Evolutionary conservation across 129 eudicot genomes (phyloP).

Genomic region (Escallonia rubra): DNA sequence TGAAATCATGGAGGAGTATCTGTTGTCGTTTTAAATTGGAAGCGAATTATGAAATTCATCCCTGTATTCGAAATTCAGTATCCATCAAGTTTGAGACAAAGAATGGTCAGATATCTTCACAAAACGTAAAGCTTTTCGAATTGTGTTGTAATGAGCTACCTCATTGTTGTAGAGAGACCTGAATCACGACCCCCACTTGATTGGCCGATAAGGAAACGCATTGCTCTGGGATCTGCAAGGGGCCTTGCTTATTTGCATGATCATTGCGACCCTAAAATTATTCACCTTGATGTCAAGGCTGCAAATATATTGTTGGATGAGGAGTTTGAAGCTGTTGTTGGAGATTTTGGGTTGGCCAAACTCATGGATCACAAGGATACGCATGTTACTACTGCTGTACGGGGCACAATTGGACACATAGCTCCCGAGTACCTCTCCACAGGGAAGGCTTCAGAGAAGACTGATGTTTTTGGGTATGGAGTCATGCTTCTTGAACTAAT

Average conservation of each 20-base stretch:
- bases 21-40: too few species aligned
- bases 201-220: constrained; percentile 46
- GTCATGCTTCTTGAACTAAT: constrained; percentile 71
- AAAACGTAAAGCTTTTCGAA: too few species aligned
- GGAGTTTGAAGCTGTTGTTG: constrained; percentile 66
- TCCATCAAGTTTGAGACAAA: too few species aligned
- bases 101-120: too few species aligned
- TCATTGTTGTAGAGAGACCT: constrained; percentile 47
- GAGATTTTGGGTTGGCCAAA: constrained; percentile 59
- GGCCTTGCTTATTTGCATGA: constrained; percentile 64
- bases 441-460: constrained; percentile 55
- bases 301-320: constrained; percentile 62
- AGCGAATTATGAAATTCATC: too few species aligned
- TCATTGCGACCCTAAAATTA: constrained; percentile 61
- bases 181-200: constrained; percentile 45
- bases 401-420: constrained; percentile 61
- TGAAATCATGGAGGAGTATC: too few species aligned
- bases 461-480: constrained; percentile 59
- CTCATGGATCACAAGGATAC: constrained; percentile 67
- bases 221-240: constrained; percentile 59
- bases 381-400: constrained; percentile 62
- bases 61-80: too few species aligned
- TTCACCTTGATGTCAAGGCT: constrained; percentile 64
- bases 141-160: not conserved
- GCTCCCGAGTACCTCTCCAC: constrained; percentile 65